phyloP scores from a whole-genome alignment of 805 yeast species.

The Metschnikowia chrysomelidarum region DNA sequence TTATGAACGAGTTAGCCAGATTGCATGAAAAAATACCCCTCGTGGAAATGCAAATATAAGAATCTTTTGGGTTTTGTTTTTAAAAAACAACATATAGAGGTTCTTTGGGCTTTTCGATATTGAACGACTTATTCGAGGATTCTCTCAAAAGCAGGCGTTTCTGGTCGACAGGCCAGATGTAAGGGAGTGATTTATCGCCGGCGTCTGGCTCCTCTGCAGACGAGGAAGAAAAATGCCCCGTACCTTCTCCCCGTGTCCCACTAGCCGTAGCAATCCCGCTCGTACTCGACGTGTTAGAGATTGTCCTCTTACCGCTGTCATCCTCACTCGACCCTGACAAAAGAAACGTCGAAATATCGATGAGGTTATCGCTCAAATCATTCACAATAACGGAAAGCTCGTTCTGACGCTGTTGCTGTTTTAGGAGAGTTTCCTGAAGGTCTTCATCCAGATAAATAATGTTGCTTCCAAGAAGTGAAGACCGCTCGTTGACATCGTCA shows the following conservation, averaged over 20 bases:
- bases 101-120: constrained; percentile 10
- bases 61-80: background rate
- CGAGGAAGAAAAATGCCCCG: constrained; percentile 3
- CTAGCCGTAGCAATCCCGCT: constrained; percentile 11
- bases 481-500: constrained; percentile 39
- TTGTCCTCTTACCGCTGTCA: constrained; percentile 5
- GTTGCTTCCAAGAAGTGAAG: constrained; percentile 33
- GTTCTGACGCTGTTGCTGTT: constrained; percentile 45
- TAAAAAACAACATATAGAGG: constrained; percentile 17
- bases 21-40: too few relatives aligned
- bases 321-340: constrained; percentile 4
- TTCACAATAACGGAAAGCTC: constrained; percentile 47
- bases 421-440: constrained; percentile 34
- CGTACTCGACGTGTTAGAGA: constrained; percentile 6
- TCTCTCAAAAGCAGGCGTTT: constrained; percentile 24
- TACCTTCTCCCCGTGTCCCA: constrained; percentile 7
- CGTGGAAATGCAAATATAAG: background rate
- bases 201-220: constrained; percentile 13
- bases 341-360: constrained; percentile 37
- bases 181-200: constrained; percentile 23
- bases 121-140: constrained; percentile 17
- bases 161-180: constrained; percentile 24
- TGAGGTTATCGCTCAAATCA: constrained; percentile 35
- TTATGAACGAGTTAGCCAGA: too few relatives aligned
- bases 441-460: constrained; percentile 31